Evolutionary conservation across 306 rosid species (phyloP), one percentile per base, ranked within the genome.

Genomic region (Quercus engelmannii): DNA sequence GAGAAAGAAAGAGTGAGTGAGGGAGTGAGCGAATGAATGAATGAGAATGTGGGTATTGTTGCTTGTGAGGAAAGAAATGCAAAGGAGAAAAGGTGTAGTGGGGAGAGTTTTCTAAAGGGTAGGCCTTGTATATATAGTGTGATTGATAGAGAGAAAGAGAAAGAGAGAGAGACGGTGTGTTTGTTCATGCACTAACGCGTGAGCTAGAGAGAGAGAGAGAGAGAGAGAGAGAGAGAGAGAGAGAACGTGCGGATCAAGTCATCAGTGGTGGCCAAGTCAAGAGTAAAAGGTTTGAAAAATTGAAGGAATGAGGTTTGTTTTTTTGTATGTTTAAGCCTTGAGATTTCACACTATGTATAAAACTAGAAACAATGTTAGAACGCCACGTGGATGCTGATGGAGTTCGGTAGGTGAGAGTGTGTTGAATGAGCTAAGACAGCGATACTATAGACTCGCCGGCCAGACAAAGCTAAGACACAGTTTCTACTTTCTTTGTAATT

Each of bases 201-300:
- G 41, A 2, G 63, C 70, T 43, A 71, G 41, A 35, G 74, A 57
- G 69, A 23, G 80, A 23, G 56, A 69, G 7, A 51, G 64, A 71
- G 71, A 56, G 55, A 74, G 74, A 10, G 43, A 71, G 7, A 51
- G 64, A 71, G 71, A 56, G 55, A 74, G 74, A 10, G 43, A 71
- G 23, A 18, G 18, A 17, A 59, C 86, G 79, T 85, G 85, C 80
- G 69, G 80, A 57, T 8, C 79, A 92, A 81, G 92, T 76, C 51
- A 51, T 41, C 46, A 2, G 31, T 8, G 75, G 73, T 33, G 73
- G 79, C 73, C 26, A 63, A 83, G 87, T 85, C 87, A 85, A 87
- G 38, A 63, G 25, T n/a, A 19, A 79, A 67, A 55, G 65, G 0
- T 6, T 63, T 30, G 58, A 52, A 64, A 33, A 20, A 18, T 21